Conservation (phyloP, 306 rosid species). For the Astragalus membranaceus region DNA sequence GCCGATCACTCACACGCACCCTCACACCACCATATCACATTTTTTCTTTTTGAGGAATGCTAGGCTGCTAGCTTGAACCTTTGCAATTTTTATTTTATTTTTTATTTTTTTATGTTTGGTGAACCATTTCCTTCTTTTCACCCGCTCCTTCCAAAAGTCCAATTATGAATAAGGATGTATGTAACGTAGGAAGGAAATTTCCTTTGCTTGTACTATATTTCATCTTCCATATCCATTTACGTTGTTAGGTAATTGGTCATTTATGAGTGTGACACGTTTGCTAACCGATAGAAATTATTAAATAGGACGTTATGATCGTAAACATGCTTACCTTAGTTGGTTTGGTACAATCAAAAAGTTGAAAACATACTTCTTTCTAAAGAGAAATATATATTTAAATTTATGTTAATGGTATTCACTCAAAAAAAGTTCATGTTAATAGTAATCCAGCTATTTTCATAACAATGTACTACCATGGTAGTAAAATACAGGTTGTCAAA, state of each 20-base stretch:
- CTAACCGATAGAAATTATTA: background rate
- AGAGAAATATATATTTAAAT: too few species aligned
- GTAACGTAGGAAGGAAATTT: constrained; percentile 9
- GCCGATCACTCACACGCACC: too few species aligned
- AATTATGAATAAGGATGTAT: background rate
- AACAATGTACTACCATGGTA: too few species aligned
- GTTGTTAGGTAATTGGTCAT: background rate
- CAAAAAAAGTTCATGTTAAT: too few species aligned
- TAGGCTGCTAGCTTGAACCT: background rate
- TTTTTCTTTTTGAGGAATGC: too few species aligned
- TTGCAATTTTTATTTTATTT: background rate
- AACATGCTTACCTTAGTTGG: background rate
- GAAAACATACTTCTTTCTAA: background rate
- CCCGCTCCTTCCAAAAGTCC: background rate
- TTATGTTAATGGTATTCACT: too few species aligned
- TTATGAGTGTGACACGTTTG: background rate
- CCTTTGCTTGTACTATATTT: background rate
- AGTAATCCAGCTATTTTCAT: too few species aligned
- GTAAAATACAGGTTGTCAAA: too few species aligned
- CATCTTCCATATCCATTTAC: background rate
- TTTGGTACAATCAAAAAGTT: background rate
- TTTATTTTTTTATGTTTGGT: background rate
- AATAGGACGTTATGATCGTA: background rate
- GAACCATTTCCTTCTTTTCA: background rate
- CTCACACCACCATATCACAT: too few species aligned